Evolutionary conservation across 352 stramenopile genomes (phyloP), one percentile per base, ranked within the genome.

Genomic region (Pythium phragmiticola): DNA sequence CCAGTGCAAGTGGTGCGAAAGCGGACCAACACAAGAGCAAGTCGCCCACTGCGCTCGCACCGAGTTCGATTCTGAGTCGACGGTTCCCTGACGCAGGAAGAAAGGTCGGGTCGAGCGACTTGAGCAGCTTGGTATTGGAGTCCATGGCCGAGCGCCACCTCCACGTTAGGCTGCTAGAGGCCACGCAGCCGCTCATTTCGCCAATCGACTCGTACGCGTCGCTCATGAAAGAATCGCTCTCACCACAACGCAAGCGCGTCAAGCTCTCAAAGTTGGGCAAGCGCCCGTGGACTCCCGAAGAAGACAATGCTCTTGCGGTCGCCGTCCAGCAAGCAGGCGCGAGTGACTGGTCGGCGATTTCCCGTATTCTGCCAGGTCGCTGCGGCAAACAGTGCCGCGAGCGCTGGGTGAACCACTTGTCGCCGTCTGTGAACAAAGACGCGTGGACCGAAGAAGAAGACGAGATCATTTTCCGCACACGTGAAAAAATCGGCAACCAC

Each of bases 321-420:
- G 77, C 82, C 0, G 81, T 91, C 16, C 68, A 82, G 28, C 75
- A 79, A 13, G 79, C 74, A 0, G 82, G 82, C 0, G 76, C 82
- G 8, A 89, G 77, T 23, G 82, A 94, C 60, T 99, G 97, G 97
- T 97, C 92, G 1, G 75, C 91, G 30, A 99, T 99, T 73, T 95
- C 96, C 0, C 71, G 73, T 8, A 75, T 97, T 28, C 72, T 99
- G 14, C 93, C 93, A 6, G 96, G 95, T 3, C 82, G 97, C 8
- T 97, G 96, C 48, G 95, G 94, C 17, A 99, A 99, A 66, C 96
- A 99, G 72, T 99, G 96, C 73, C 81, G 96, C 5, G 96, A 99
- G 72, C 88, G 96, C 17, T 99, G 96, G 96, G 88, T 98, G 63
- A 98, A 99, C 75, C 96, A 99, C 72, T 72, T 99, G 39, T 97